Evolutionary conservation across 495 filamentous ascomycete species (phyloP), one percentile per base, ranked within the genome.

Genomic region (Penicillium herquei): DNA sequence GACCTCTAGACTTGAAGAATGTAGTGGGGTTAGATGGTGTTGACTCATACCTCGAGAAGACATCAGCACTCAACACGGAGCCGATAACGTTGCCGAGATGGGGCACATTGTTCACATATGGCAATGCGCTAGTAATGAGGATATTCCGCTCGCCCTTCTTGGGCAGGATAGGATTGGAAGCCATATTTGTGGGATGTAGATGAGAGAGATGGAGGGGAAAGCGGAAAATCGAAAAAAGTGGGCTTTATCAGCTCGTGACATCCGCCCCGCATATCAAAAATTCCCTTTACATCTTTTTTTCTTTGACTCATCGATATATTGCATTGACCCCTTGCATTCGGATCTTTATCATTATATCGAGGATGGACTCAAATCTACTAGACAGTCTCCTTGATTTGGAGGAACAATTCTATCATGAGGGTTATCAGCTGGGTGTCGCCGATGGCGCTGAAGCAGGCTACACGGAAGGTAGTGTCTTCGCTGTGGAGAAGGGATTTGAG

Each of bases 51-150:
- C 82, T 73, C 63, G 85, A 74, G 64, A 90, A 95, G 66, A 87
- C 87, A 72, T 92, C 89, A 37, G 89, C 88, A 60, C 84, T 86
- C 64, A 98, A 81, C 37, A 96, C 91, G 59, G 86, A 90, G 52
- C 94, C 94, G 51, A 97, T 82, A 52, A 97, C 87, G 71, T 98
- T 98, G 51, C 94, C 92, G 64, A 96, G 79, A 73, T 96, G 93
- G 49, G 93, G 94, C 9, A 95, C 90, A 72, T 96, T 97, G 76
- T 98, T 98, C 49, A 96, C 92, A 67, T 97, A 98, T 40, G 90
- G 89, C 34, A 91, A 64, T 40, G 88, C 63, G 43, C 53, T 67
- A 49, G 69, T 87, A 37, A 87, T 78, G 26, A 88, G 59, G 30
- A 77, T 68, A 63, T 78, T 78, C 40, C 70, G 70, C 65, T 78